Conservation (phyloP, 1,139 yeast genomes). For the Nematodospora anomalae region DNA sequence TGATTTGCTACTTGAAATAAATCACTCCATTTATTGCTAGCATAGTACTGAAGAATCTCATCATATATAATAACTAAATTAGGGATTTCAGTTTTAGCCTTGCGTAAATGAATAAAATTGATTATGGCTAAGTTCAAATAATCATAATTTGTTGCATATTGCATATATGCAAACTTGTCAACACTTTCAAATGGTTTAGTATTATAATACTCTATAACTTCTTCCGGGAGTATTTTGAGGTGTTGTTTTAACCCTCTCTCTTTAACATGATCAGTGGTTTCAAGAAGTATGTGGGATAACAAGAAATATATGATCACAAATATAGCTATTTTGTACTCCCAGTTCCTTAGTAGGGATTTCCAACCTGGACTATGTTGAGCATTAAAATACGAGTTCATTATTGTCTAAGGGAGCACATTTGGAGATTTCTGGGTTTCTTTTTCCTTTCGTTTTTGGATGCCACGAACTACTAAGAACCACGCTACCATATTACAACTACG, state of each 20-base stretch:
- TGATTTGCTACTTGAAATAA: conserved; percentile 16
- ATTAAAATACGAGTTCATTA: not conserved
- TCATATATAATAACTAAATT: conserved; percentile 31
- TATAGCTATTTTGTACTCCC: conserved; percentile 29
- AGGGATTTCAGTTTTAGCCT: conserved; percentile 22
- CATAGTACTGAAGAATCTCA: conserved; percentile 17
- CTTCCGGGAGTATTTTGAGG: conserved; percentile 25
- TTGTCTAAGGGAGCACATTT: not conserved
- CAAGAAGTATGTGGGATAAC: conserved; percentile 17
- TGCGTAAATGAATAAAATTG: conserved; percentile 27
- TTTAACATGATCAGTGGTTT: conserved; percentile 15
- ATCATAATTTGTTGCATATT: conserved; percentile 36
- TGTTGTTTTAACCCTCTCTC: conserved; percentile 17
- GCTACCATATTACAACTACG: too few species aligned
- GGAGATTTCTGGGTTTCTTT: not conserved
- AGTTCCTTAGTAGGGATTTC: conserved; percentile 16
- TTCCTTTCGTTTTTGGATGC: too few species aligned
- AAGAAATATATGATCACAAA: conserved; percentile 25
- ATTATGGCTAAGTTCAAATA: conserved; percentile 35
- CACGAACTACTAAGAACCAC: too few species aligned
- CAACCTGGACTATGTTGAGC: not conserved
- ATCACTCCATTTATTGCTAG: conserved; percentile 17
- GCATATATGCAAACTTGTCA: conserved; percentile 30
- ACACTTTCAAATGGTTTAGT: conserved; percentile 9
- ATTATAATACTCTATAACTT: conserved; percentile 19